Evolutionary conservation across 2,329 filamentous ascomycete species (phyloP), one percentile per base, ranked within the genome.

Genomic region (Stachybotrys echinatus): DNA sequence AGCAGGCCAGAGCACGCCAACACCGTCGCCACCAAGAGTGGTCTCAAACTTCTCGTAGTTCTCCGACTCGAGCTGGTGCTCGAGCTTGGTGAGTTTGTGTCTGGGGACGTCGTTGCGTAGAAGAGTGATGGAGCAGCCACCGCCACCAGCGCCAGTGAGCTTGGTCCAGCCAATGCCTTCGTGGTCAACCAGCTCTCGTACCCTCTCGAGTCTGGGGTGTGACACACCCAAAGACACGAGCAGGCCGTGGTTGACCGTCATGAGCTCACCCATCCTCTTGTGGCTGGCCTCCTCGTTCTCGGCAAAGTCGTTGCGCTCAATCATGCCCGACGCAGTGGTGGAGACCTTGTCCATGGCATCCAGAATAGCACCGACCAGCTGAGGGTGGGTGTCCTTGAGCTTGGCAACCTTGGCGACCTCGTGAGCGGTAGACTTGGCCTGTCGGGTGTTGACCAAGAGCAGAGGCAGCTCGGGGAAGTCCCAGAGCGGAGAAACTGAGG

Each of bases 101-200:
- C 65, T 60, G 6, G 80, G 64, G 2, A 80, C 74, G 23, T 81
- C 81, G 0, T 89, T 88, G 55, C 86, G 87, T 45, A 99, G 75
- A 4, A 99, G 74, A 0, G 92, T 95, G 58, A 99, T 97, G 3
- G 92, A 92, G 68, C 95, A 97, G 3, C 94, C 94, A 50, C 94
- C 95, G 12, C 94, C 95, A 20, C 94, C 94, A 2, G 94, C 94
- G 31, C 94, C 94, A 0, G 94, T 99, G 50, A 99, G 79, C 68
- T 99, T 99, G 12, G 94, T 96, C 92, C 92, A 99, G 23, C 94
- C 94, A 50, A 96, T 88, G 39, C 87, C 88, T 50, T 90, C 82
- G 59, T 94, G 84, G 58, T 99, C 92, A 45, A 95, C 87, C 22
- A 99, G 75, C 70, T 96, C 92, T 54, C 94, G 84, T 58, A 99